Evolutionary conservation across 1,139 yeast genomes (phyloP).

Genomic region (Debaryomycetaceae sp.): DNA sequence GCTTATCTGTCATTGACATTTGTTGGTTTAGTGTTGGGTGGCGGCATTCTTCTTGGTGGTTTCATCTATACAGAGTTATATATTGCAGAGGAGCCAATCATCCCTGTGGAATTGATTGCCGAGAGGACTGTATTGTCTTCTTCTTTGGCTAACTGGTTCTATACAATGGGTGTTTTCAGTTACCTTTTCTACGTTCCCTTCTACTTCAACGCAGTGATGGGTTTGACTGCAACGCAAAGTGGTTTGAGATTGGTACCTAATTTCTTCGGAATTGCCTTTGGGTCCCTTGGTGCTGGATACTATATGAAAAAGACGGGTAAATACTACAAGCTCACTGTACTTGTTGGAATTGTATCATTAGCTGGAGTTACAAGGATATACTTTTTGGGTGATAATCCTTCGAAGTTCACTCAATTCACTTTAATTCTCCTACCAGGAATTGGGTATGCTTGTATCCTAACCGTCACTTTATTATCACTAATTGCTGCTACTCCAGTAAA

Average conservation of each 20-base stretch:
- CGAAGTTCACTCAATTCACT: slow-evolving; percentile 31
- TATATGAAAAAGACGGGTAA: slow-evolving; percentile 70
- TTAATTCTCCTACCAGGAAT: slow-evolving; percentile 49
- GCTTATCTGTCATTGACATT: slow-evolving; percentile 36
- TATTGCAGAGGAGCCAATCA: slow-evolving; percentile 63
- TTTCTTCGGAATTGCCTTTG: slow-evolving; percentile 65
- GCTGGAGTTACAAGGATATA: slow-evolving; percentile 44
- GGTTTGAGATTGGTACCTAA: slow-evolving; percentile 65
- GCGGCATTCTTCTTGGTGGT: slow-evolving; percentile 20
- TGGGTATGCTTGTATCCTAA: slow-evolving; percentile 59
- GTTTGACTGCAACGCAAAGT: slow-evolving; percentile 53
- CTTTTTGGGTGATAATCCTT: slow-evolving; percentile 38
- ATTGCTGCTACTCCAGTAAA: slow-evolving; percentile 61
- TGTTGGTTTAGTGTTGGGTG: slow-evolving; percentile 18
- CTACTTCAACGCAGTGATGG: slow-evolving; percentile 55
- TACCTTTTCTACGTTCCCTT: slow-evolving; percentile 63
- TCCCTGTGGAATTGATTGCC: slow-evolving; percentile 55
- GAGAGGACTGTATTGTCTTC: slow-evolving; percentile 62
- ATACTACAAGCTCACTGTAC: slow-evolving; percentile 50
- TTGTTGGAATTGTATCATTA: slow-evolving; percentile 42
- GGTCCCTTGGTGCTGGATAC: slow-evolving; percentile 66
- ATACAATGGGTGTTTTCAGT: slow-evolving; percentile 54
- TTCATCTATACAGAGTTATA: slow-evolving; percentile 53
- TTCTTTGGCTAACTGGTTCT: slow-evolving; percentile 66
- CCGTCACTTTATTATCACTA: slow-evolving; percentile 64